Evolutionary conservation across 2,329 filamentous ascomycete genomes (phyloP).

Genomic region (Rhynchosporium secalis): DNA sequence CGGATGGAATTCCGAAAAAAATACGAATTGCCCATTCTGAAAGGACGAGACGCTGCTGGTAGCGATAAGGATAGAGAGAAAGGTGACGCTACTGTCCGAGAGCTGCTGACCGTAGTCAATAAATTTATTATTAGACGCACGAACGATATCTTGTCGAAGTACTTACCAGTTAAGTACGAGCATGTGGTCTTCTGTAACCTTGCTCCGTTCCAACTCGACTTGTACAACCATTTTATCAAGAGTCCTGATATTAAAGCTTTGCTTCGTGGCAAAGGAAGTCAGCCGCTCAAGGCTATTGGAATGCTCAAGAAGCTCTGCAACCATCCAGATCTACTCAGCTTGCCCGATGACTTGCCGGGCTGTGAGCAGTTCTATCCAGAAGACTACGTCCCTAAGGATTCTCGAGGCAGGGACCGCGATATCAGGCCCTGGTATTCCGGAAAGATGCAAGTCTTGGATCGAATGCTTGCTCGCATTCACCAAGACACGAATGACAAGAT

Average conservation of each 20-base stretch:
- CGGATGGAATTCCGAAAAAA: constrained; percentile 89
- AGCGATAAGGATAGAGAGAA: constrained; percentile 78
- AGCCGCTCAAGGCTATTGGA: constrained; percentile 94
- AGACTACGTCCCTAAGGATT: constrained; percentile 85
- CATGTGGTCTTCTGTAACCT: constrained; percentile 98
- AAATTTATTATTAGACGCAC: constrained; percentile 98
- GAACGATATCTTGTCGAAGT: constrained; percentile 97
- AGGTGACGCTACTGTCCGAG: constrained; percentile 79
- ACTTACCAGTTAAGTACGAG: constrained; percentile 96
- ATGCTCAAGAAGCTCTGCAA: constrained; percentile 98
- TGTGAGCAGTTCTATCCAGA: constrained; percentile 79
- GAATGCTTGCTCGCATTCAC: constrained; percentile 94
- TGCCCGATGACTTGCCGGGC: constrained; percentile 81
- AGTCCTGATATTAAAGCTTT: constrained; percentile 93
- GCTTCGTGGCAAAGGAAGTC: constrained; percentile 88
- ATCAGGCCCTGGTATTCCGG: constrained; percentile 95
- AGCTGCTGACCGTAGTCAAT: constrained; percentile 84
- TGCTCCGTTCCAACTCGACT: constrained; percentile 84
- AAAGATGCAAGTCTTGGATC: constrained; percentile 97
- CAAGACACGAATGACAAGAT: constrained; percentile 99
- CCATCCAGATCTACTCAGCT: constrained; percentile 87
- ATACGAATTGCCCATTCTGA: constrained; percentile 89
- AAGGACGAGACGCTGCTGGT: constrained; percentile 87
- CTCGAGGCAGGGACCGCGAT: constrained; percentile 85
- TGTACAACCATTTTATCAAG: constrained; percentile 97